Conservation (phyloP, 768 basidiomycete genomes). For the Podaxis carcinomalis region DNA sequence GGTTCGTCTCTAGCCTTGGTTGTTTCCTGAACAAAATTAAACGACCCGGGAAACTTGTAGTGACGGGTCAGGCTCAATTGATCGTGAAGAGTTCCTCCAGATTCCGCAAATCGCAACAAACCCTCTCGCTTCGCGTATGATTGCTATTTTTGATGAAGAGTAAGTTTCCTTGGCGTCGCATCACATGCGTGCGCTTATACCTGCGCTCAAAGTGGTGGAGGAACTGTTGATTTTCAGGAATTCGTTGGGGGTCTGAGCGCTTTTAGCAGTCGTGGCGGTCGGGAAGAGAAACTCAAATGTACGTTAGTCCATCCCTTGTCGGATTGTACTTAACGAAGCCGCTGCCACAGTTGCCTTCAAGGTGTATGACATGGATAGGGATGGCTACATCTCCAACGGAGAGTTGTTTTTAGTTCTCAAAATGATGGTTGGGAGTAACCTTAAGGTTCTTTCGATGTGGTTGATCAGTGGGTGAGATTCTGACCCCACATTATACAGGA, state of each 20-base stretch:
- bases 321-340: not conserved
- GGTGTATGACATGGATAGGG: slow-evolving; percentile 98
- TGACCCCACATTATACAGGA: slow-evolving; percentile 49
- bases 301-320: slow-evolving; percentile 26
- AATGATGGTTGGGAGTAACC: slow-evolving; percentile 99
- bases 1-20: slow-evolving; percentile 33
- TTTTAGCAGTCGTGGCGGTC: slow-evolving; percentile 93
- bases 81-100: slow-evolving; percentile 97
- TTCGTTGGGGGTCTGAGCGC: slow-evolving; percentile 98
- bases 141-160: slow-evolving; percentile 99
- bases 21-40: not conserved
- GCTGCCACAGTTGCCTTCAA: slow-evolving; percentile 87
- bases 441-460: slow-evolving; percentile 67
- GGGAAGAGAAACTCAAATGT: slow-evolving; percentile 97
- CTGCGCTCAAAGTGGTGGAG: slow-evolving; percentile 72
- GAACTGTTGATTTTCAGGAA: slow-evolving; percentile 98
- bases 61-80: slow-evolving; percentile 96
- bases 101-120: slow-evolving; percentile 99
- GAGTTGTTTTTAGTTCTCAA: slow-evolving; percentile 97
- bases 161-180: slow-evolving; percentile 39
- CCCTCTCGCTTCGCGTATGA: slow-evolving; percentile 94
- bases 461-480: slow-evolving; percentile 2
- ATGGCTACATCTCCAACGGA: slow-evolving; percentile 97
- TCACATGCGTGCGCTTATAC: slow-evolving; percentile 4
- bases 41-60: slow-evolving; percentile 31